phyloP scores from a whole-genome alignment of 106 monocot species.

The Alisma plantagoaquatica region DNA sequence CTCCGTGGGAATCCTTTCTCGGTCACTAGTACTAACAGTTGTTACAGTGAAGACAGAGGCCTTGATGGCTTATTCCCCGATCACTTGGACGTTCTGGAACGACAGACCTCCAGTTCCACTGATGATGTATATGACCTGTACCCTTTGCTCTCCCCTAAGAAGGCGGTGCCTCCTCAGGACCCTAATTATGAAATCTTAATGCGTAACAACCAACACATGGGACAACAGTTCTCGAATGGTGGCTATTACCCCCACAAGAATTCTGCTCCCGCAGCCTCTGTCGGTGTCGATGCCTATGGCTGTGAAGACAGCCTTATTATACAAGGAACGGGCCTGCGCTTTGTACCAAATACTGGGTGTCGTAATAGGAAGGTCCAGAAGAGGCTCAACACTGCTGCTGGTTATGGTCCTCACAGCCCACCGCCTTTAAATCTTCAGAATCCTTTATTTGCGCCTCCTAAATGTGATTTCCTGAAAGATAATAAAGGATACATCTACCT shows the following conservation, averaged over 20 bases:
- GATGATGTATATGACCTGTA: neutral
- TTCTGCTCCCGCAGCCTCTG: neutral
- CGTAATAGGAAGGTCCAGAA: neutral
- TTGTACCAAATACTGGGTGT: neutral
- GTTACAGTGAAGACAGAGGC: no score
- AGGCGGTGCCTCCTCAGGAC: neutral
- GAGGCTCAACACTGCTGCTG: slow-evolving; percentile 1
- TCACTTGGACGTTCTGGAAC: no score
- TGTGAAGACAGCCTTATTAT: slow-evolving; percentile 23
- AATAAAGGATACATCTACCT: slow-evolving; percentile 27
- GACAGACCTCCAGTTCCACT: no score
- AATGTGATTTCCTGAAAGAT: slow-evolving; percentile 17
- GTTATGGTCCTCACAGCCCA: neutral
- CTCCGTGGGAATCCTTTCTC: no score
- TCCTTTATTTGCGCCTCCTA: slow-evolving; percentile 1
- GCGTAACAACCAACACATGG: neutral
- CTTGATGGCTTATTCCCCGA: no score
- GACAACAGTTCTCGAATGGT: neutral
- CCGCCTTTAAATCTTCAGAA: no score
- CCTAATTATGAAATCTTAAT: neutral
- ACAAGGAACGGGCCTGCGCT: slow-evolving; percentile 17
- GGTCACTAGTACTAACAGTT: no score
- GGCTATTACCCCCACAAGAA: no score
- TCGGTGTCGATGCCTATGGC: slow-evolving; percentile 13
- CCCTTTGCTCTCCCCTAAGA: neutral